These are phyloP conservation scores for Oenanthe javanica DNA, from an alignment of 140 eudicot genomes.

Conservation along the genomic window DNA sequence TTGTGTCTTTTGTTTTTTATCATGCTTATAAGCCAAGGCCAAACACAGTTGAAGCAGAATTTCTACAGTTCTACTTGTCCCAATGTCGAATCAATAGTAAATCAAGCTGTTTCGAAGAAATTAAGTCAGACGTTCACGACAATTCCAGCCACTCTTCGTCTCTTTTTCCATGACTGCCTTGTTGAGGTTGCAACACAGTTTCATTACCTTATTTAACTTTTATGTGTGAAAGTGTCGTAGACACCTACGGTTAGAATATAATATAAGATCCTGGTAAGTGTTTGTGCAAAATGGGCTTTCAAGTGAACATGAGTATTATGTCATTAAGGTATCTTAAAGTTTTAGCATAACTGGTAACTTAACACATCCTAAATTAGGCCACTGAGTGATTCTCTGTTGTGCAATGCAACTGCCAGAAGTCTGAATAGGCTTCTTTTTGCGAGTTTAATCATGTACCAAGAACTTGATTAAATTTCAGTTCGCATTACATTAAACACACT, in stretches of 20 bases:
- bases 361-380: background rate
- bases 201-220: background rate
- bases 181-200: slow-evolving; percentile 41
- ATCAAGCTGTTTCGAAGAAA: slow-evolving; percentile 44
- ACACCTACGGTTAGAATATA: no score
- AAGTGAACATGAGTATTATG: no score
- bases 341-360: no score
- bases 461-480: background rate
- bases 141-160: slow-evolving; percentile 77
- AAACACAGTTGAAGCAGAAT: slow-evolving; percentile 42
- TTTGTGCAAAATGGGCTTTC: no score
- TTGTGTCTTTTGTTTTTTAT: slow-evolving; percentile 22
- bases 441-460: background rate
- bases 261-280: no score
- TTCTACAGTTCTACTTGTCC: slow-evolving; percentile 65
- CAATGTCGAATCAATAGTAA: slow-evolving; percentile 40
- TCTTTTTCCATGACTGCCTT: slow-evolving; percentile 81
- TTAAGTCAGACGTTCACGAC: slow-evolving; percentile 49
- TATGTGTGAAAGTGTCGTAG: background rate
- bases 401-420: background rate
- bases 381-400: background rate
- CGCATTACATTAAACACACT: background rate
- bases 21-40: slow-evolving; percentile 29
- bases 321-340: no score
- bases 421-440: background rate